A percentile compares a stretch with the other conserved stretches of the same genome.
phyloP scores from a whole-genome alignment of 305 asterid species.

The Coffea humblotiana region DNA sequence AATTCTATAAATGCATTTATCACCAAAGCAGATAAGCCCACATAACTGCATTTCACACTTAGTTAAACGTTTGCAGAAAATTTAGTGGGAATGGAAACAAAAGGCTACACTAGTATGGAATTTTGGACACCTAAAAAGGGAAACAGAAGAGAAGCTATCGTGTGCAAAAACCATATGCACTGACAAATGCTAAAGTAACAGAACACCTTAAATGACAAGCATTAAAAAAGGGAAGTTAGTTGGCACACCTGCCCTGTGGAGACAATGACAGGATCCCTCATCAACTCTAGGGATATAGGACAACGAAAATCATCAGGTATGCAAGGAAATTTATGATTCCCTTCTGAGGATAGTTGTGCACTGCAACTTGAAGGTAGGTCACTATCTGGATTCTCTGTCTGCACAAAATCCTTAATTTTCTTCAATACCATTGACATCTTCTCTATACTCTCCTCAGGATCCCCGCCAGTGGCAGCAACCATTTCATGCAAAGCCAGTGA shows the following conservation, averaged over 20 bases:
- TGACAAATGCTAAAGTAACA: neutral
- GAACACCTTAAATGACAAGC: neutral
- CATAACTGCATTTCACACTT: too few relatives aligned
- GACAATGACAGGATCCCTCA: slow-evolving; percentile 96
- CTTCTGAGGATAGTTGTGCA: slow-evolving; percentile 47
- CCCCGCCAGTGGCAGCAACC: slow-evolving; percentile 82
- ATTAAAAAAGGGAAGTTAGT: slow-evolving; percentile 5
- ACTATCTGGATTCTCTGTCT: slow-evolving; percentile 65
- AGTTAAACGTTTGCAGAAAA: neutral
- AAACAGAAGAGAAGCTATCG: neutral
- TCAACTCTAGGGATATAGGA: slow-evolving; percentile 90
- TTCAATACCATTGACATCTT: slow-evolving; percentile 87
- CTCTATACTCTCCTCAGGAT: slow-evolving; percentile 83
- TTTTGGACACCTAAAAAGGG: neutral
- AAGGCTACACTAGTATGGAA: neutral
- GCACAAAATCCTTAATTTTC: slow-evolving; percentile 93
- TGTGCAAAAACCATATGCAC: neutral
- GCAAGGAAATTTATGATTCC: slow-evolving; percentile 49
- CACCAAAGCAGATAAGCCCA: too few relatives aligned
- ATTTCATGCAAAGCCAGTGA: slow-evolving; percentile 95
- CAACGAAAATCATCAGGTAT: slow-evolving; percentile 98
- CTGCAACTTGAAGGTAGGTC: slow-evolving; percentile 48
- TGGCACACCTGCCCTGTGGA: slow-evolving; percentile 90
- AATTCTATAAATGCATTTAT: too few relatives aligned
- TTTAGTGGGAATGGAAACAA: neutral